phyloP scores from a whole-genome alignment of 441 rosid genomes.

The Dalechampia spathulata region DNA sequence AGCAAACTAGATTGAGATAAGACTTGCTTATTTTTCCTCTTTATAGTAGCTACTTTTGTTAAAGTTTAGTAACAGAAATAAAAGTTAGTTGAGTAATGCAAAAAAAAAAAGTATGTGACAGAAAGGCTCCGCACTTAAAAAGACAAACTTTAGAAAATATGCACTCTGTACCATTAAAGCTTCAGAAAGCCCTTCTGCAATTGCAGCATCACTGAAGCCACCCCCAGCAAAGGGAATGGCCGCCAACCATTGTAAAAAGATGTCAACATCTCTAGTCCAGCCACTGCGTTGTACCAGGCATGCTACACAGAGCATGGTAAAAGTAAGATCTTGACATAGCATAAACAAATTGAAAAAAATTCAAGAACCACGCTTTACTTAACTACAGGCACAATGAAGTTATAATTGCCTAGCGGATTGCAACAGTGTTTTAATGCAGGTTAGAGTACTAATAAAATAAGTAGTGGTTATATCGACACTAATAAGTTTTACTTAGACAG shows the following conservation, averaged over 20 bases:
- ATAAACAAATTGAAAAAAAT: not conserved
- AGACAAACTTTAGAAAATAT: constrained; percentile 3
- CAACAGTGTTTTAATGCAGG: too few species aligned
- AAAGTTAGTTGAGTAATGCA: not conserved
- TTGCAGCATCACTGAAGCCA: constrained; percentile 90
- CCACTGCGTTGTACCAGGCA: constrained; percentile 89
- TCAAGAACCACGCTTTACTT: too few species aligned
- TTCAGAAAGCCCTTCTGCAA: constrained; percentile 97
- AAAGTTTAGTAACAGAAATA: not conserved
- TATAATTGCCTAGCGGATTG: not conserved
- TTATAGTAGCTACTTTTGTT: too few species aligned
- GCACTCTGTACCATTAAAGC: constrained; percentile 69
- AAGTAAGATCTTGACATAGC: not conserved
- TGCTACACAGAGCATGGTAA: constrained; percentile 37
- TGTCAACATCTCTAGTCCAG: constrained; percentile 85
- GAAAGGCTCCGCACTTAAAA: constrained; percentile 6
- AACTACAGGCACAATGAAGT: too few species aligned
- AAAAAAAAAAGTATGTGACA: too few species aligned
- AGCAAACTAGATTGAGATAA: too few species aligned
- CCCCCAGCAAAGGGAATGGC: constrained; percentile 78
- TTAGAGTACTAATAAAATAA: too few species aligned
- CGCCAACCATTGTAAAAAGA: constrained; percentile 74
- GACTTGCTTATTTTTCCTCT: too few species aligned
- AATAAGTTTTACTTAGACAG: too few species aligned
- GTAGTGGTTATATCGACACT: too few species aligned